Conservation (phyloP, 345 rosid species). For the Bruguiera sexangula region DNA sequence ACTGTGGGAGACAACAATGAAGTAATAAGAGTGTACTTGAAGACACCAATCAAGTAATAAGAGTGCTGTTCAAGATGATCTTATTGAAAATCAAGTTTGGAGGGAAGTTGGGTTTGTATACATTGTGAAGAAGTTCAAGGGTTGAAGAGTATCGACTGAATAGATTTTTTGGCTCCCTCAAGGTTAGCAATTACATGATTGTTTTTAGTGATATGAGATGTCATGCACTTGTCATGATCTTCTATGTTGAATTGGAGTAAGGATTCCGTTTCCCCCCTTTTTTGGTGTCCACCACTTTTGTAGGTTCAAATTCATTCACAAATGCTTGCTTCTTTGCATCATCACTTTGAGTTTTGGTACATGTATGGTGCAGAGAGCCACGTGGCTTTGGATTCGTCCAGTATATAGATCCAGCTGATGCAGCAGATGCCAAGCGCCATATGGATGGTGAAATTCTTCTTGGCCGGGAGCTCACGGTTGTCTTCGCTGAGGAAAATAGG, state of each 20-base stretch:
- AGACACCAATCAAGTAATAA: slow-evolving; percentile 35
- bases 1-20: slow-evolving; percentile 46
- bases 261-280: slow-evolving; percentile 11
- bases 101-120: slow-evolving; percentile 46
- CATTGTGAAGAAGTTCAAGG: slow-evolving; percentile 59
- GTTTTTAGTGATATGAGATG: slow-evolving; percentile 29
- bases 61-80: slow-evolving; percentile 43
- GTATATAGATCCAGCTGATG: slow-evolving; percentile 65
- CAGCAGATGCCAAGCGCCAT: slow-evolving; percentile 70
- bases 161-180: slow-evolving; percentile 41
- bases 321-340: not conserved
- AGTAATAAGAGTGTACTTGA: slow-evolving; percentile 35
- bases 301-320: not conserved
- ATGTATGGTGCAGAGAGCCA: slow-evolving; percentile 50
- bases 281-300: slow-evolving; percentile 5
- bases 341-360: slow-evolving; percentile 4
- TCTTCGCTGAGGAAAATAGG: slow-evolving; percentile 74
- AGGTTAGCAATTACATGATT: slow-evolving; percentile 63
- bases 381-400: slow-evolving; percentile 82
- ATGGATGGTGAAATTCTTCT: slow-evolving; percentile 69
- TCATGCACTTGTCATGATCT: slow-evolving; percentile 19
- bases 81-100: slow-evolving; percentile 39
- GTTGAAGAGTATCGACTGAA: slow-evolving; percentile 51
- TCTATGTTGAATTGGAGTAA: slow-evolving; percentile 11
- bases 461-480: slow-evolving; percentile 61